Conservation (phyloP, 2,329 filamentous ascomycete genomes). For the Stylonectria norvegica region DNA sequence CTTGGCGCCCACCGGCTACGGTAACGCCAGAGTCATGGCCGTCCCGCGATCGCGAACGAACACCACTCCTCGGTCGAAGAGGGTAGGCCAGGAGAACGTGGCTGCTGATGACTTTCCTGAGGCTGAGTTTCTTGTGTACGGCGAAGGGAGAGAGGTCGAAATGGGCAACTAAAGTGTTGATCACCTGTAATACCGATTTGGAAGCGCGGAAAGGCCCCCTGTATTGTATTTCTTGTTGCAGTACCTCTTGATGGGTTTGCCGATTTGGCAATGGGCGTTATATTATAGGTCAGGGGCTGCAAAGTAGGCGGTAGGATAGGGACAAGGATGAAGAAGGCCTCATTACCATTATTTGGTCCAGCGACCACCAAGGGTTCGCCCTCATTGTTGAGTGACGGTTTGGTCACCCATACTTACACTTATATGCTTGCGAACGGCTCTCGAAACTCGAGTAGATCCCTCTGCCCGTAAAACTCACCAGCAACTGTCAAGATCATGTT, state of each 20-base stretch:
- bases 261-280: too few relatives aligned
- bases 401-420: too few relatives aligned
- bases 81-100: conserved; percentile 46
- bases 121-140: conserved; percentile 59
- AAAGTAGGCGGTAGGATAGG: too few relatives aligned
- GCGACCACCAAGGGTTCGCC: too few relatives aligned
- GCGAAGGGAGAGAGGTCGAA: conserved; percentile 42
- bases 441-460: conserved; percentile 75
- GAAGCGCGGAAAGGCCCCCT: too few relatives aligned
- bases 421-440: conserved; percentile 54
- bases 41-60: conserved; percentile 38
- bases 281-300: too few relatives aligned
- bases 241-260: too few relatives aligned
- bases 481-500: conserved; percentile 90
- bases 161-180: conserved; percentile 18
- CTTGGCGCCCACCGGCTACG: conserved; percentile 35
- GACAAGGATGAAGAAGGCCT: too few relatives aligned
- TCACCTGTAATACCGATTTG: too few relatives aligned
- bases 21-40: conserved; percentile 46
- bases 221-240: too few relatives aligned
- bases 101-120: conserved; percentile 62
- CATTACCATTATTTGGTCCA: too few relatives aligned
- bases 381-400: conserved; percentile 9
- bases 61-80: conserved; percentile 22
- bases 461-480: conserved; percentile 85